phyloP scores from a whole-genome alignment of 1,284 basidiomycete species.

The Leccinum griseonigrum region DNA sequence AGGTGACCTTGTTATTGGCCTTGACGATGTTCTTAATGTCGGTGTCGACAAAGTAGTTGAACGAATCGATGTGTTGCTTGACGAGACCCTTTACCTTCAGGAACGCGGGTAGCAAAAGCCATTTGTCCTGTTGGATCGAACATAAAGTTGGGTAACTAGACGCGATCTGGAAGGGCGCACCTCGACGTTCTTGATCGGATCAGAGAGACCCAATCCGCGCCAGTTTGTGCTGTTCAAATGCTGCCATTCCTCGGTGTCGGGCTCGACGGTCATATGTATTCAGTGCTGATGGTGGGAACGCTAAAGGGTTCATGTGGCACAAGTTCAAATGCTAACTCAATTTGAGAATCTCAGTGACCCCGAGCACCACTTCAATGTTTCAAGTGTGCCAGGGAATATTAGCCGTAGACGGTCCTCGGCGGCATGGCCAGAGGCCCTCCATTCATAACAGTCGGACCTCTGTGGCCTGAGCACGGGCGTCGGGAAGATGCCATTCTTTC shows the following conservation, averaged over 20 bases:
- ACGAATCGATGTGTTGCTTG: conserved; percentile 99
- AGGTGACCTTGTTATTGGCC: conserved; percentile 91
- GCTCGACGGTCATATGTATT: conserved; percentile 13
- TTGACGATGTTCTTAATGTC: conserved; percentile 97
- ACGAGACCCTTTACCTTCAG: conserved; percentile 97
- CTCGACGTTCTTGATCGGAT: conserved; percentile 79
- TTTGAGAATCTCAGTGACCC: conserved; percentile 3
- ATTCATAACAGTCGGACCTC: too few species aligned
- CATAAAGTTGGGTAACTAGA: not conserved
- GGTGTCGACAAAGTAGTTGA: conserved; percentile 98
- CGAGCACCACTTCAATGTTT: not conserved
- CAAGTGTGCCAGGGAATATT: not conserved
- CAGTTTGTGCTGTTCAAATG: conserved; percentile 55
- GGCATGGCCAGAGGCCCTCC: too few species aligned
- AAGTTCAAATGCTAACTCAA: too few species aligned
- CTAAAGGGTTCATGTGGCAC: too few species aligned
- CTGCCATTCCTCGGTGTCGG: conserved; percentile 58
- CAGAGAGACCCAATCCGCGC: conserved; percentile 71
- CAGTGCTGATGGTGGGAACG: not conserved
- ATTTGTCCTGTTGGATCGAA: conserved; percentile 79
- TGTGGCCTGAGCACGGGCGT: too few species aligned
- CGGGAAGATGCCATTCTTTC: too few species aligned
- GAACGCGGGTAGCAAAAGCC: conserved; percentile 93
- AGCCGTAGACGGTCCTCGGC: not conserved
- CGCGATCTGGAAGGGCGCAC: conserved; percentile 35